These are phyloP conservation scores for Graphiopsis chlorocephala DNA, from an alignment of 2,329 filamentous ascomycete genomes.

Conservation along the genomic window DNA sequence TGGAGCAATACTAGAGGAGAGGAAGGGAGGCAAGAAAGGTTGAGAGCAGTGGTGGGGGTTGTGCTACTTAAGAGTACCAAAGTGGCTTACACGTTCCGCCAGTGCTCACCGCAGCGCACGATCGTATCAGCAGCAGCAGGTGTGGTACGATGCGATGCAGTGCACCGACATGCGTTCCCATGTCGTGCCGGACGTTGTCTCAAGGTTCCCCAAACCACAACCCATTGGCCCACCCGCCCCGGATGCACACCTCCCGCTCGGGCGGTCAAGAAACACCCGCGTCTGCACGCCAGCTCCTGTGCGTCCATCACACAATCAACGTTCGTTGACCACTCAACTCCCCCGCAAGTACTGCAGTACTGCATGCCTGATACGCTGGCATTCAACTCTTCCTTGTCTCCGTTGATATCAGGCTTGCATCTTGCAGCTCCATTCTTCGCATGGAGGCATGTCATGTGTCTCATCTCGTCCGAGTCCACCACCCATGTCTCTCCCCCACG, in stretches of 20 bases:
- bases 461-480: neutral
- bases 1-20: neutral
- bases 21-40: neutral
- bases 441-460: conserved; percentile 8
- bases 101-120: conserved; percentile 2
- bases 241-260: neutral
- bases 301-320: neutral
- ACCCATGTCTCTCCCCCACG: conserved; percentile 7
- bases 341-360: conserved; percentile 2
- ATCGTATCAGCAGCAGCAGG: conserved; percentile 6
- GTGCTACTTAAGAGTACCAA: conserved; percentile 6
- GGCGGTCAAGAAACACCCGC: neutral
- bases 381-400: neutral
- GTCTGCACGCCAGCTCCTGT: conserved; percentile 2
- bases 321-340: neutral
- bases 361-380: neutral
- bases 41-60: conserved; percentile 1
- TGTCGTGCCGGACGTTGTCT: neutral
- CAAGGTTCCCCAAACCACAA: neutral
- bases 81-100: conserved; percentile 1
- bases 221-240: neutral
- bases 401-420: neutral
- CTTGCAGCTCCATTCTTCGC: neutral
- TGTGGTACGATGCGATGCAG: conserved; percentile 8
- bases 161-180: neutral